Conservation (phyloP, 306 rosid genomes). For the Lathyrus aphaca region DNA sequence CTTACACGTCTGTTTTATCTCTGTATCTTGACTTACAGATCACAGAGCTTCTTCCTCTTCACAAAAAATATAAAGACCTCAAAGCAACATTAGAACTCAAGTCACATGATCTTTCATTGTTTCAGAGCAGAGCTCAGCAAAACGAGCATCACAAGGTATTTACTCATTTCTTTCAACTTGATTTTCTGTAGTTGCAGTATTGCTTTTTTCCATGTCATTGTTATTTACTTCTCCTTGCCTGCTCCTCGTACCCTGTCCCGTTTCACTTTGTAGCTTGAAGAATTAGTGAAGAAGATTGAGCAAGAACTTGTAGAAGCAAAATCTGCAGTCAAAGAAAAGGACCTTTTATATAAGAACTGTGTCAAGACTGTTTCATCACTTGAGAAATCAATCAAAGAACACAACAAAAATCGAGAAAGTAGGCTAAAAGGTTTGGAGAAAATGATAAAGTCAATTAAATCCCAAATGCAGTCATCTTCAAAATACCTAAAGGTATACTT, state of each 20-base stretch:
- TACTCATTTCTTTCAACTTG: constrained; percentile 28
- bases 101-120: constrained; percentile 75
- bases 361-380: constrained; percentile 65
- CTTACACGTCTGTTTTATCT: constrained; percentile 23
- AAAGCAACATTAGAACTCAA: constrained; percentile 83
- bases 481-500: constrained; percentile 79
- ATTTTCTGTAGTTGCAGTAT: neutral
- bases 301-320: constrained; percentile 85
- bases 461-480: constrained; percentile 79
- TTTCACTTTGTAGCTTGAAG: constrained; percentile 73
- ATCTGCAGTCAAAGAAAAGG: constrained; percentile 61
- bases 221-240: constrained; percentile 20
- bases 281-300: constrained; percentile 83
- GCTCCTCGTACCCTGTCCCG: constrained; percentile 3
- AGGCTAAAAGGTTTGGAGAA: constrained; percentile 84
- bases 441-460: constrained; percentile 71
- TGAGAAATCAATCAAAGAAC: constrained; percentile 87
- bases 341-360: constrained; percentile 61
- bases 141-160: constrained; percentile 97
- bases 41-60: constrained; percentile 71
- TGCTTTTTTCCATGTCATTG: constrained; percentile 22
- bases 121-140: constrained; percentile 89
- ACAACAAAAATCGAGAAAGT: constrained; percentile 70
- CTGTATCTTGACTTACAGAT: constrained; percentile 62
- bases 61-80: constrained; percentile 69